phyloP scores from a whole-genome alignment of 768 basidiomycete genomes.

The Termitomyces sp. region DNA sequence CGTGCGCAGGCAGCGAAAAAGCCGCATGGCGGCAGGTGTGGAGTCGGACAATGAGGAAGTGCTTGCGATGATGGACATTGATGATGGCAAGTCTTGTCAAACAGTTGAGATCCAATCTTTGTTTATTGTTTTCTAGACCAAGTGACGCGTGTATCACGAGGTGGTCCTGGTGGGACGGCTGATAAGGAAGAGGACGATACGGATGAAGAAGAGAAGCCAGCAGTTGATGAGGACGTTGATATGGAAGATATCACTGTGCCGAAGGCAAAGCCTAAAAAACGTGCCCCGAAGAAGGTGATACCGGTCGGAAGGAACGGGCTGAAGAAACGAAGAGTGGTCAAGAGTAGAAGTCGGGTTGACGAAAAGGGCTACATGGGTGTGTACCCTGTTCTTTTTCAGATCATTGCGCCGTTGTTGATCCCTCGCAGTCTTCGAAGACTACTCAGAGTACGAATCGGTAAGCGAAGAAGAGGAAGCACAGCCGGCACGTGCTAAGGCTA shows the following conservation, averaged over 20 bases:
- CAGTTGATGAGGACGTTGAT: slow-evolving; percentile 28
- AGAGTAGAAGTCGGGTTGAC: slow-evolving; percentile 49
- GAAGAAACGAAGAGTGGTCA: slow-evolving; percentile 64
- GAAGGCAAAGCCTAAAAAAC: slow-evolving; percentile 30
- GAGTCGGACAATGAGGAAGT: slow-evolving; percentile 42
- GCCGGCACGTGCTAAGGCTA: slow-evolving; percentile 16
- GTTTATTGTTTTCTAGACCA: slow-evolving; percentile 20
- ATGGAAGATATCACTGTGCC: slow-evolving; percentile 30
- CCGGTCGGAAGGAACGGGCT: slow-evolving; percentile 77
- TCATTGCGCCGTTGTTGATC: neutral
- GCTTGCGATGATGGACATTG: slow-evolving; percentile 70
- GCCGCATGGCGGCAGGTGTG: slow-evolving; percentile 17
- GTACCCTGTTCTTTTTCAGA: slow-evolving; percentile 14
- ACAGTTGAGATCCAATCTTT: neutral
- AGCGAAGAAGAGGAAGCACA: slow-evolving; percentile 51
- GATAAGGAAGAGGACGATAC: slow-evolving; percentile 17
- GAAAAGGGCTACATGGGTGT: slow-evolving; percentile 72
- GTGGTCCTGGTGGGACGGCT: slow-evolving; percentile 3
- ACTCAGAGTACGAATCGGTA: slow-evolving; percentile 77
- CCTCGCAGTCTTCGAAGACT: slow-evolving; percentile 64
- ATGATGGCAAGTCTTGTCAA: slow-evolving; percentile 48
- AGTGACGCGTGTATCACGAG: slow-evolving; percentile 23
- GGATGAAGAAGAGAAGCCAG: slow-evolving; percentile 20
- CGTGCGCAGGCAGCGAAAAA: slow-evolving; percentile 28
- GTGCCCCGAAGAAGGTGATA: slow-evolving; percentile 51